A percentile compares a stretch with the other conserved stretches of the same genome.
Conservation (phyloP, 129 eudicot genomes). For the Centrapalus pauciflorus region DNA sequence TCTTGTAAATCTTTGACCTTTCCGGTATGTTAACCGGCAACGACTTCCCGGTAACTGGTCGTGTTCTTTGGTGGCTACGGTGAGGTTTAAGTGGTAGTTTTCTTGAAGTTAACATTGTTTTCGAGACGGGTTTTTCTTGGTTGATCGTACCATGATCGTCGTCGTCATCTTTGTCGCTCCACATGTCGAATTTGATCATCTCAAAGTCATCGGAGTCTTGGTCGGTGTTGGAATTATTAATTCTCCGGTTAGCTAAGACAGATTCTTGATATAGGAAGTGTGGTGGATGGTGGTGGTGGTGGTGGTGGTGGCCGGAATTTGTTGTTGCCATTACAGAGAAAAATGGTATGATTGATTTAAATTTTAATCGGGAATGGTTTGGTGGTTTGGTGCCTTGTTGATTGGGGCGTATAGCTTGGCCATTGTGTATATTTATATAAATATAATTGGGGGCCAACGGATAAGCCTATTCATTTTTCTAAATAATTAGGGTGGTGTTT, state of each 20-base stretch:
- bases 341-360: slow-evolving; percentile 15
- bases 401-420: neutral
- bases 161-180: slow-evolving; percentile 19
- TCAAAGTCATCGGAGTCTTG: slow-evolving; percentile 27
- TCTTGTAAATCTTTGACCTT: slow-evolving; percentile 53
- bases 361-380: slow-evolving; percentile 2
- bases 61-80: neutral
- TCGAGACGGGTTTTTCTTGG: slow-evolving; percentile 7
- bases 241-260: slow-evolving; percentile 10
- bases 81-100: slow-evolving; percentile 8
- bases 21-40: slow-evolving; percentile 59
- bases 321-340: slow-evolving; percentile 24
- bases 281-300: neutral
- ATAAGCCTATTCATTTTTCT: neutral
- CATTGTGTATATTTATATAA: slow-evolving; percentile 9
- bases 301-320: slow-evolving; percentile 7
- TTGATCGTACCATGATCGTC: neutral
- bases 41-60: slow-evolving; percentile 22
- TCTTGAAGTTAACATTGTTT: slow-evolving; percentile 4
- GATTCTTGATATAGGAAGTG: slow-evolving; percentile 35
- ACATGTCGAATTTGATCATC: slow-evolving; percentile 42
- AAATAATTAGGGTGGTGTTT: too few species aligned
- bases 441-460: slow-evolving; percentile 20
- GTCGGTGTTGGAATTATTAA: neutral
- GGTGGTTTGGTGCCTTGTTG: neutral